Percentiles rank a stretch among this genome's conserved stretches.
These are phyloP conservation scores for Uncinocarpus reesii DNA, from an alignment of 2,329 filamentous ascomycete genomes.

Conservation along the genomic window DNA sequence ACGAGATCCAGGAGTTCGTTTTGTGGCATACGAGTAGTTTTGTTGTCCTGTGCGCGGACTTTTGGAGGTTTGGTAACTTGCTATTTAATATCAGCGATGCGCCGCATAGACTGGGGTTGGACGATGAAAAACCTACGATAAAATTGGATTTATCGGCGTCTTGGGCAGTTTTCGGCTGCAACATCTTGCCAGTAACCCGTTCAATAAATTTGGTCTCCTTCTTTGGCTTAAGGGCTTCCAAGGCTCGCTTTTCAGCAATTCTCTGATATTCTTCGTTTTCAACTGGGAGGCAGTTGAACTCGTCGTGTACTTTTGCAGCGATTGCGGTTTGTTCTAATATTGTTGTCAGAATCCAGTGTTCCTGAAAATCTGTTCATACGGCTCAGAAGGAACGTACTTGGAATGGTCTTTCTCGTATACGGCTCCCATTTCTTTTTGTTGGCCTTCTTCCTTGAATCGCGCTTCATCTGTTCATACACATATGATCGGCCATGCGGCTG, in stretches of 20 bases:
- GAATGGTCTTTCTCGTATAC: slow-evolving; percentile 52
- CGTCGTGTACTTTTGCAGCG: slow-evolving; percentile 61
- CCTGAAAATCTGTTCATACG: not conserved
- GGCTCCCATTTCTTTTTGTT: slow-evolving; percentile 49
- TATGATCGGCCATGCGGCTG: slow-evolving; percentile 30
- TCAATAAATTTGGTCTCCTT: slow-evolving; percentile 45
- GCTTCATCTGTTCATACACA: slow-evolving; percentile 38
- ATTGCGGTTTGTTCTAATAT: slow-evolving; percentile 66
- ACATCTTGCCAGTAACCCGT: slow-evolving; percentile 39
- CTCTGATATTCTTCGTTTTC: slow-evolving; percentile 59
- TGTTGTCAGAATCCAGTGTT: not conserved
- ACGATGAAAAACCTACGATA: slow-evolving; percentile 29
- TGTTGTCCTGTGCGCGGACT: slow-evolving; percentile 55
- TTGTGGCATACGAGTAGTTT: slow-evolving; percentile 80
- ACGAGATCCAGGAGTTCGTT: slow-evolving; percentile 80
- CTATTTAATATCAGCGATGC: slow-evolving; percentile 19
- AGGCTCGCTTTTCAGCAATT: slow-evolving; percentile 49
- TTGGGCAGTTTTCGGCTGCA: slow-evolving; percentile 49
- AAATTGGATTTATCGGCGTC: slow-evolving; percentile 34
- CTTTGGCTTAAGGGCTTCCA: slow-evolving; percentile 52
- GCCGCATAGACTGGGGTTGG: slow-evolving; percentile 1
- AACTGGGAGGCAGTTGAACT: slow-evolving; percentile 63
- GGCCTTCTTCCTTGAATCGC: slow-evolving; percentile 36
- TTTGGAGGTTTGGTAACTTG: slow-evolving; percentile 46
- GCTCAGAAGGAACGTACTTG: slow-evolving; percentile 47